These are phyloP conservation scores for Vaccinium darrowii DNA, from an alignment of 148 eudicot species.

Conservation along the genomic window DNA sequence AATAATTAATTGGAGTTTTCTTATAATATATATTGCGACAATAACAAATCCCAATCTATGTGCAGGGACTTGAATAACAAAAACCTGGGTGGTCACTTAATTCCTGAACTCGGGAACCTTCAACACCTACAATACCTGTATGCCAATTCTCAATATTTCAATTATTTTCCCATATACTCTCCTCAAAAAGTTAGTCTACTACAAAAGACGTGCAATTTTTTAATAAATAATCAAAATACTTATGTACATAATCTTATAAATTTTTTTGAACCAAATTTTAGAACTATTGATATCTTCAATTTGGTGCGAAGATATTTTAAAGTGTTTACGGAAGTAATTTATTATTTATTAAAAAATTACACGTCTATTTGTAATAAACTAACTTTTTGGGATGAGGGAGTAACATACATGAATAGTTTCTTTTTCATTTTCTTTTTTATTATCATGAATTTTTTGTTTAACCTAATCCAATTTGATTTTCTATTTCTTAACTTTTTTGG, in stretches of 20 bases:
- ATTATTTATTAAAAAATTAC: no score
- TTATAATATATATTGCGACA: not conserved
- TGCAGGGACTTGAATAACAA: constrained; percentile 74
- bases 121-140: constrained; percentile 75
- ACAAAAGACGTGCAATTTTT: no score
- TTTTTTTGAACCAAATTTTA: no score
- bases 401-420: constrained; percentile 17
- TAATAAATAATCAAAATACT: no score
- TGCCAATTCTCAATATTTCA: not conserved
- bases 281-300: no score
- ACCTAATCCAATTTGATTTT: not conserved
- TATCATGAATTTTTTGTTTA: not conserved
- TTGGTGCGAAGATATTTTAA: no score
- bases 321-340: no score
- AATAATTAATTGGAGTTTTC: not conserved
- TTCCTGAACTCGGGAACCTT: constrained; percentile 76
- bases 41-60: not conserved
- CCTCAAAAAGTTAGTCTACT: no score
- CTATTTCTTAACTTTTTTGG: not conserved
- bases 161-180: not conserved
- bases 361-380: no score
- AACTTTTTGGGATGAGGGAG: no score
- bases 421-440: no score
- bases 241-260: no score
- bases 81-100: constrained; percentile 65